Evolutionary conservation across 306 rosid genomes (phyloP), one percentile per base, ranked within the genome.

Genomic region (Phaseolus lunatus): DNA sequence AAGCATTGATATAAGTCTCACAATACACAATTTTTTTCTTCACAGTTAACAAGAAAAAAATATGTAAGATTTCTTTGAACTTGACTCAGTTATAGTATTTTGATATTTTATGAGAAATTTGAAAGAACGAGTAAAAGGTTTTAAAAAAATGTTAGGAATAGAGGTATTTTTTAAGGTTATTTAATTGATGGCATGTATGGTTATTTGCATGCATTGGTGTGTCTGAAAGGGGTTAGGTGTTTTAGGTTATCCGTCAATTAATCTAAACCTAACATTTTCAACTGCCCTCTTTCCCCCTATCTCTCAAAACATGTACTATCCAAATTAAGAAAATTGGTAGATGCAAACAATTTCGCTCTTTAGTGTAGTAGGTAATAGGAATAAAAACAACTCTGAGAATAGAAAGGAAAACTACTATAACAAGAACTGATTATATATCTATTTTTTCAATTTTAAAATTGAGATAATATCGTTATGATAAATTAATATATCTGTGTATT

Each of bases 181-280:
- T 63, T 33, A 63, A 33, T 7, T 16, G n/a, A 3, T 63, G 47
- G 0, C 14, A 9, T 41, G 19, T 26, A 44, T 20, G 61, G 16
- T 44, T 9, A 73, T 73, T 72, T 37, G 7, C 1, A 57, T 62
- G 49, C 16, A 18, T 29, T 76, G 9, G 54, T 15, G 11, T 11
- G 23, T 23, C 81, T 23, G 22, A 39, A 53, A 19, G 11, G 59
- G 16, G 49, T 77, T 52, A 12, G 69, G 76, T 59, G 37, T 33
- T 69, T 73, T 73, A 54, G 74, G 76, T 73, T 80, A 56, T 1
- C 13, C 6, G 11, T 74, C 78, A 75, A 62, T 82, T 41, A 57
- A 62, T 62, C 13, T 20, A 29, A 63, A 82, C 82, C 85, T 63
- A 70, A 63, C 70, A 47, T 48, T 58, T 67, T 66, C 72, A 49